A percentile compares a stretch with the other conserved stretches of the same genome.
These are phyloP conservation scores for Polytrichum commune DNA, from an alignment of 225 moss, liverwort and hornwort species.

Conservation along the genomic window DNA sequence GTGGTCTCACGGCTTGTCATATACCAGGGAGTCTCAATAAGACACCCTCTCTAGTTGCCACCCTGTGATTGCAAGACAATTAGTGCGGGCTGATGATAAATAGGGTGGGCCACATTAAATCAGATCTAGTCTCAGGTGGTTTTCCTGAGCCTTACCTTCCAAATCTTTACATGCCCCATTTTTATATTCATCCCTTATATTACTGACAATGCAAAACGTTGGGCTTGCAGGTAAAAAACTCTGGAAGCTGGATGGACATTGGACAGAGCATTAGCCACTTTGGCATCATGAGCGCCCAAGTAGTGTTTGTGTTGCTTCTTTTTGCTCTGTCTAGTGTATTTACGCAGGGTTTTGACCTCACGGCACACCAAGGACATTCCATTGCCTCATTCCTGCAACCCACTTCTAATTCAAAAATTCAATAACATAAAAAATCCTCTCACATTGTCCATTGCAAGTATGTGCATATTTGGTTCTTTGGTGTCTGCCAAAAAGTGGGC, in stretches of 20 bases:
- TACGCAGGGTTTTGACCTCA: slow-evolving; percentile 71
- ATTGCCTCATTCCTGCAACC: slow-evolving; percentile 30
- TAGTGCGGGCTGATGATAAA: too few relatives aligned
- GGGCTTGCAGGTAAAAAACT: slow-evolving; percentile 74
- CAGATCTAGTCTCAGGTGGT: too few relatives aligned
- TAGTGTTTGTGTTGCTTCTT: slow-evolving; percentile 92
- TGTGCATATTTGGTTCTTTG: too few relatives aligned
- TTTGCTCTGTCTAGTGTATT: slow-evolving; percentile 91
- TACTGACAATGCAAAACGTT: neutral
- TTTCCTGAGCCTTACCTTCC: too few relatives aligned
- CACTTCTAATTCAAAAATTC: slow-evolving; percentile 32
- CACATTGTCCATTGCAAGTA: too few relatives aligned
- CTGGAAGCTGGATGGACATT: slow-evolving; percentile 98
- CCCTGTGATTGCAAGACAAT: too few relatives aligned
- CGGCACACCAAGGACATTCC: slow-evolving; percentile 46
- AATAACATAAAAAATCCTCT: slow-evolving; percentile 3
- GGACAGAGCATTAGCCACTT: slow-evolving; percentile 99
- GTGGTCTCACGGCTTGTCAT: too few relatives aligned
- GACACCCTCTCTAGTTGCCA: too few relatives aligned
- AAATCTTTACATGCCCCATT: neutral
- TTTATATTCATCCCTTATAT: neutral
- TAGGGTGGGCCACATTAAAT: too few relatives aligned
- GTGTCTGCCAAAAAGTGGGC: too few relatives aligned
- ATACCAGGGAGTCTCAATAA: too few relatives aligned
- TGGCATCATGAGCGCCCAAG: slow-evolving; percentile 98